Evolutionary conservation across 2,329 filamentous ascomycete genomes (phyloP).

Genomic region (Penicillium sp.): DNA sequence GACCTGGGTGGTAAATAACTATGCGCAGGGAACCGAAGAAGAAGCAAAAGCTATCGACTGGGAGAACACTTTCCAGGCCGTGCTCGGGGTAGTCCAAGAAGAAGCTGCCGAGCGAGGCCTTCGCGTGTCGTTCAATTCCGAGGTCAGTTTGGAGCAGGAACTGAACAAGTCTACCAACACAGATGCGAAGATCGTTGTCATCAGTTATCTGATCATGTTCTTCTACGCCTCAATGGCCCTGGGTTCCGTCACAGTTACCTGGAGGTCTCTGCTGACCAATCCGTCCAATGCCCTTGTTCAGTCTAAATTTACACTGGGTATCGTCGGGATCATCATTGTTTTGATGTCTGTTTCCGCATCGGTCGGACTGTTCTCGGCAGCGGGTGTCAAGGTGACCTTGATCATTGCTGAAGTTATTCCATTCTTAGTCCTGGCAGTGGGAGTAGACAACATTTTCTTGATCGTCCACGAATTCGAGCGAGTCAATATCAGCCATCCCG

Average conservation of each 20-base stretch:
- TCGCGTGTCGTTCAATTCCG: constrained; percentile 88
- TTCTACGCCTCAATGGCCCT: constrained; percentile 91
- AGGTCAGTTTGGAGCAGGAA: constrained; percentile 91
- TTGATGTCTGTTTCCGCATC: constrained; percentile 96
- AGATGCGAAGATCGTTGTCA: constrained; percentile 90
- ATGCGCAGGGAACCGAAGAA: constrained; percentile 67
- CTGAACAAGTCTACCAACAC: constrained; percentile 98
- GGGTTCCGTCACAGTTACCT: constrained; percentile 78
- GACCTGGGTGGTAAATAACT: constrained; percentile 93
- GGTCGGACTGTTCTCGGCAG: constrained; percentile 89
- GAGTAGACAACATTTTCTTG: constrained; percentile 97
- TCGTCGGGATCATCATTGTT: constrained; percentile 91
- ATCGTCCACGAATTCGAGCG: constrained; percentile 98
- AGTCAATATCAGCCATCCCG: constrained; percentile 86
- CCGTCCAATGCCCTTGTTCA: constrained; percentile 84
- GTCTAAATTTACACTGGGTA: constrained; percentile 94
- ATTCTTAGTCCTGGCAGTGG: constrained; percentile 92
- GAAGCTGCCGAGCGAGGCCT: constrained; percentile 78
- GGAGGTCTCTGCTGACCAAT: constrained; percentile 74
- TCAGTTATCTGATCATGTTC: constrained; percentile 99
- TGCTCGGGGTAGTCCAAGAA: constrained; percentile 72
- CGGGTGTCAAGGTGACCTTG: constrained; percentile 87
- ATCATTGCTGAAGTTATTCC: constrained; percentile 99
- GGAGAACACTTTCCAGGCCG: constrained; percentile 73
- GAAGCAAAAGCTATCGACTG: constrained; percentile 80